A percentile compares a stretch with the other conserved stretches of the same genome.
phyloP scores from a whole-genome alignment of 2,329 filamentous ascomycete species.

The Arthroderma sp. region DNA sequence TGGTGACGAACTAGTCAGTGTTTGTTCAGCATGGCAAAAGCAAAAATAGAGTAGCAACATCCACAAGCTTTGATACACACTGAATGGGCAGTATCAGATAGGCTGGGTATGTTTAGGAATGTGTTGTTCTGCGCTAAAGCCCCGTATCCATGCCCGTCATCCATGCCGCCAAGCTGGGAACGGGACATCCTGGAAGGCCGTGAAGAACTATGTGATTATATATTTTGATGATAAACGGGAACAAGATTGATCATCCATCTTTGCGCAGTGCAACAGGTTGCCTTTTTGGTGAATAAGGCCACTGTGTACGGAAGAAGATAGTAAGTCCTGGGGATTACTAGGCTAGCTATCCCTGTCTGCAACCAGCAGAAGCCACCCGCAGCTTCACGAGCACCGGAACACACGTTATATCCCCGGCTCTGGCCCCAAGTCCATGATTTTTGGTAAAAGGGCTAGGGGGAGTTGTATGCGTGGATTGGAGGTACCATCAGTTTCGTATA shows the following conservation, averaged over 20 bases:
- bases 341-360: neutral
- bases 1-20: neutral
- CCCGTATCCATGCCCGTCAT: neutral
- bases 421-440: neutral
- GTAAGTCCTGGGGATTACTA: no score
- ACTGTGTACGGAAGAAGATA: no score
- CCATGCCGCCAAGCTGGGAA: slow-evolving; percentile 1
- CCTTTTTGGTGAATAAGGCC: no score
- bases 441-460: neutral
- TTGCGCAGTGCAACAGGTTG: neutral
- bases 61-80: slow-evolving; percentile 2
- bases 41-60: neutral
- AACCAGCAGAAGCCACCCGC: no score
- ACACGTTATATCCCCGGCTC: neutral
- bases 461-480: neutral
- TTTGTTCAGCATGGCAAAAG: neutral
- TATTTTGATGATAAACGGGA: neutral
- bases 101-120: neutral
- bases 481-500: neutral
- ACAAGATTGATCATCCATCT: neutral
- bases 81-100: neutral
- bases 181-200: neutral
- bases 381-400: neutral
- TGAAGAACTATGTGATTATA: neutral
- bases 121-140: neutral